Conservation (phyloP, 2,329 filamentous ascomycete genomes). For the Aureobasidium zeae region DNA sequence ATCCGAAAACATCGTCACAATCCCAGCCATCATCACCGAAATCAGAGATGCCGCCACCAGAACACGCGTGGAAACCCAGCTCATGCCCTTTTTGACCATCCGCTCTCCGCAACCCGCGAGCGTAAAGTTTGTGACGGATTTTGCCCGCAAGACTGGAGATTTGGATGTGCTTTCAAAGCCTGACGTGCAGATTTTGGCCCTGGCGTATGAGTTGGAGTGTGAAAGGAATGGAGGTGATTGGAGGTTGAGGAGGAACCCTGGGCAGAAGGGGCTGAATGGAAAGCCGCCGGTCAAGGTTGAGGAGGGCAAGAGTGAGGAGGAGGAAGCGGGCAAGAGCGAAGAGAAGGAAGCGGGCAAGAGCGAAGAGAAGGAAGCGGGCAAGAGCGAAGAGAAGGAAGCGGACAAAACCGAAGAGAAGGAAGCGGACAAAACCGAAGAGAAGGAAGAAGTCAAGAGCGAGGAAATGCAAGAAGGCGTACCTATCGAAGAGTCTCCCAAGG, state of each 20-base stretch:
- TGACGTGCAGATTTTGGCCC: conserved; percentile 79
- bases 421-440: not conserved
- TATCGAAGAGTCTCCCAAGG: too few species aligned
- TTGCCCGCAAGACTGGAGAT: conserved; percentile 84
- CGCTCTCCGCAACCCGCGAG: conserved; percentile 67
- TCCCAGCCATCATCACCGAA: conserved; percentile 77
- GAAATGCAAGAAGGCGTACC: too few species aligned
- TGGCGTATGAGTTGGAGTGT: conserved; percentile 90
- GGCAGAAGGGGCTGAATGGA: conserved; percentile 69
- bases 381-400: not conserved
- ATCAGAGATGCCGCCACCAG: conserved; percentile 78
- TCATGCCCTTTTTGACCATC: conserved; percentile 75
- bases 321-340: not conserved
- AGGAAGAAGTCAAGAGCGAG: not conserved
- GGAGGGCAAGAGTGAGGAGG: conserved; percentile 8
- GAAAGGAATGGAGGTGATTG: conserved; percentile 85
- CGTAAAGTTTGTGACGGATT: conserved; percentile 69
- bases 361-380: not conserved
- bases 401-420: not conserved
- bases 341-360: not conserved
- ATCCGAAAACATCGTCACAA: conserved; percentile 69
- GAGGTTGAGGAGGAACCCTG: conserved; percentile 68
- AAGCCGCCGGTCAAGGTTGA: conserved; percentile 44
- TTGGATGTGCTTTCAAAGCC: conserved; percentile 76
- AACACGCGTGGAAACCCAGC: conserved; percentile 68